phyloP scores from a whole-genome alignment of 352 stramenopile species.

The Phytopythium montanum region DNA sequence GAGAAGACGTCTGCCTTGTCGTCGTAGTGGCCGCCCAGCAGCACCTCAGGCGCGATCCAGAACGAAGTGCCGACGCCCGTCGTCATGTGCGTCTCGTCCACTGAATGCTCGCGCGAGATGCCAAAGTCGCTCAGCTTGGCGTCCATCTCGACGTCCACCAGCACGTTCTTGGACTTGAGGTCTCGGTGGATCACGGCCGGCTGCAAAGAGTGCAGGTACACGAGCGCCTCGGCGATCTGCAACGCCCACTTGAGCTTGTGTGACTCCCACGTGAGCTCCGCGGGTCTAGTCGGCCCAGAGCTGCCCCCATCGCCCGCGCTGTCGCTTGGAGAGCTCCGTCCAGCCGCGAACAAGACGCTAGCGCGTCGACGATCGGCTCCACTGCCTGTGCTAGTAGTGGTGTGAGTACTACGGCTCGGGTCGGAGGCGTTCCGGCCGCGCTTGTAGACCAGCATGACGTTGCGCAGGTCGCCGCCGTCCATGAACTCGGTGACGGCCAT shows the following conservation, averaged over 20 bases:
- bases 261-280: conserved; percentile 2
- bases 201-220: conserved; percentile 42
- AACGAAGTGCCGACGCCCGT: conserved; percentile 58
- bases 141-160: conserved; percentile 35
- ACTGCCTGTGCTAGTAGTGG: conserved; percentile 5
- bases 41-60: conserved; percentile 66
- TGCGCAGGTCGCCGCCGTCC: conserved; percentile 56
- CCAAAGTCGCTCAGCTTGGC: conserved; percentile 75
- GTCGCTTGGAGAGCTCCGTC: conserved; percentile 1
- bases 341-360: conserved; percentile 8
- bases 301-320: neutral
- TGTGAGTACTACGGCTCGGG: neutral
- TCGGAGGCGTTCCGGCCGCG: conserved; percentile 33
- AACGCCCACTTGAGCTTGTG: conserved; percentile 10
- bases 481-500: conserved; percentile 64
- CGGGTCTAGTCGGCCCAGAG: neutral
- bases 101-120: conserved; percentile 31
- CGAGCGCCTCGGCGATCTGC: conserved; percentile 33
- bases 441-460: conserved; percentile 52
- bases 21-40: conserved; percentile 43
- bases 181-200: conserved; percentile 65
- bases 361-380: neutral
- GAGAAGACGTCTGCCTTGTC: conserved; percentile 52
- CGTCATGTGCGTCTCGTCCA: conserved; percentile 61
- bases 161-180: conserved; percentile 77